Evolutionary conservation across 169 alveolate species (phyloP).

Genomic region (Prorocentrum cordatum): DNA sequence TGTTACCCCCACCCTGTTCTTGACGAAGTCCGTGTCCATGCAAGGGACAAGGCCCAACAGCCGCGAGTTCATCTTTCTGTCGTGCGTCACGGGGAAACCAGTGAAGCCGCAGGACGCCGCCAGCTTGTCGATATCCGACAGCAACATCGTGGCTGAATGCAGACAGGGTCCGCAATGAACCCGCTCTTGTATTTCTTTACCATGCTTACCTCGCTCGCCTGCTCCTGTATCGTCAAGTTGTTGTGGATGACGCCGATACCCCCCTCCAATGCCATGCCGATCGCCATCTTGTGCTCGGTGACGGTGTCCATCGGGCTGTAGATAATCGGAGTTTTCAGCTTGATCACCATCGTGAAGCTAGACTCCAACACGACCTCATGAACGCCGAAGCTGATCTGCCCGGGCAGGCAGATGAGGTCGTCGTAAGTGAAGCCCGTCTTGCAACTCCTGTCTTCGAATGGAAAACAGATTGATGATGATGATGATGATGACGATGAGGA

Average conservation of each 20-base stretch:
- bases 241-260: slow-evolving; percentile 86
- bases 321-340: slow-evolving; percentile 81
- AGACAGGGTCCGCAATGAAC: slow-evolving; percentile 82
- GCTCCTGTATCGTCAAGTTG: slow-evolving; percentile 81
- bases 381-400: slow-evolving; percentile 79
- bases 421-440: slow-evolving; percentile 86
- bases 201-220: slow-evolving; percentile 80
- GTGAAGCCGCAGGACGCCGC: slow-evolving; percentile 42
- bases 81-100: slow-evolving; percentile 58
- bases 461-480: too few relatives aligned
- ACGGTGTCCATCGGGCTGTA: slow-evolving; percentile 89
- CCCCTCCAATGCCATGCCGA: slow-evolving; percentile 82
- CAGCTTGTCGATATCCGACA: slow-evolving; percentile 77
- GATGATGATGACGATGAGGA: too few relatives aligned
- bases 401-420: slow-evolving; percentile 86
- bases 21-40: slow-evolving; percentile 36
- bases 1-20: not conserved
- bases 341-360: slow-evolving; percentile 77
- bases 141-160: slow-evolving; percentile 79
- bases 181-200: slow-evolving; percentile 88
- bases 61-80: slow-evolving; percentile 40
- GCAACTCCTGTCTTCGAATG: too few relatives aligned
- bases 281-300: slow-evolving; percentile 90
- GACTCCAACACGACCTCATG: slow-evolving; percentile 79
- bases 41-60: slow-evolving; percentile 81